Base-by-base conservation (phyloP, 2,329 filamentous ascomycete species). In the Berkeleyomyces basicola region DNA sequence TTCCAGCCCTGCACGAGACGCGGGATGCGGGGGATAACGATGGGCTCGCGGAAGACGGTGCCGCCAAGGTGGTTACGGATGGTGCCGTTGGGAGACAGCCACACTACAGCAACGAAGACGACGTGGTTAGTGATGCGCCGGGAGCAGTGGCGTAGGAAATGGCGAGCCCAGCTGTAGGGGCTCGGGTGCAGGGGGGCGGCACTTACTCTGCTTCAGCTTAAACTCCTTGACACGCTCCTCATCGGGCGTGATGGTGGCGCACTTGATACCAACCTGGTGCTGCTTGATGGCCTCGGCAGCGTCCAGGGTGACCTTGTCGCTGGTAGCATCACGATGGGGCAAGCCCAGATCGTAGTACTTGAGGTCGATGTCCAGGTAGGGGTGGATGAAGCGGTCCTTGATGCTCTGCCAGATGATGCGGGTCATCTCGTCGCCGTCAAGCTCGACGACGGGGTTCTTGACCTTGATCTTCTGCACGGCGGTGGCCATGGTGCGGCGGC, bases 331-430 rank as follows among this genome's bases (percentile, higher is more conserved):
- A 73, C 93, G 88, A 82, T 96, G 95, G 74, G 89, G 85, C 67
- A 97, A 83, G 66, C 93, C 93, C 70, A 96, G 77, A 73, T 96
- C 90, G 76, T 95, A 96, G 83, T 96, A 96, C 81, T 99, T 97
- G 72, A 99, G 85, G 76, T 97, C 92, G 74, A 99, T 84, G 75
- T 96, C 91, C 69, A 99, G 86, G 78, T 93, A 96, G 63, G 91
- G 91, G 77, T 86, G 81, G 77, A 96, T 96, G 79, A 96, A 92
- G 82, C 95, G 96, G 78, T 97, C 88, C 83, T 96, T 96, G 83
- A 99, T 99, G 75, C 88, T 85, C 79, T 96, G 81, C 93, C 93
- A 99, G 80, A 99, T 99, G 74, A 99, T 91, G 71, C 93, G 83
- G 70, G 93, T 99, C 93, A 97, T 97, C 85, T 90, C 84, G 70